Evolutionary conservation across 2,329 filamentous ascomycete genomes (phyloP), one percentile per base, ranked within the genome.

Genomic region (Metarhizium sp.): DNA sequence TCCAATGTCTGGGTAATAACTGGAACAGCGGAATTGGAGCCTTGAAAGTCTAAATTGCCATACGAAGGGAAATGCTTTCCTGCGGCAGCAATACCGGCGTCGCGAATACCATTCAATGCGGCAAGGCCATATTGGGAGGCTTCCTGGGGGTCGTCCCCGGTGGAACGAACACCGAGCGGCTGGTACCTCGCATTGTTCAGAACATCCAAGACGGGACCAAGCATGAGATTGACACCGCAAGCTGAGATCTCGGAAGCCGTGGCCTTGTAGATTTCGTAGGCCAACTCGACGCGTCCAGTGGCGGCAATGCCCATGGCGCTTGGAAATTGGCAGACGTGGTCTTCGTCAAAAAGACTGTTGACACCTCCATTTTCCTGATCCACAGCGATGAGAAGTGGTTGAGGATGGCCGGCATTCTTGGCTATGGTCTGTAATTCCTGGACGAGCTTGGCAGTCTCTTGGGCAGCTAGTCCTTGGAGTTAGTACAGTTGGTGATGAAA

Each of bases 351-450:
- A 2, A 97, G 80, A 72, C 90, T 96, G 74, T 96, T 97, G 69
- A 96, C 92, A 3, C 92, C 92, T 60, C 94, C 94, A 82, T 99
- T 97, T 70, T 99, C 94, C 69, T 99, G 94, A 67, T 97, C 94
- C 42, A 97, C 76, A 43, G 88, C 92, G 63, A 99, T 96, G 54
- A 95, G 78, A 18, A 99, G 75, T 2, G 94, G 94, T 2, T 92
- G 86, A 3, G 88, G 87, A 70, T 97, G 92, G 20, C 92, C 92
- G 57, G 92, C 87, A 71, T 95, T 82, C 66, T 90, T 88, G 42
- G 94, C 94, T 66, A 95, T 92, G 51, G 86, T 91, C 71, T 99
- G 94, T 48, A 99, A 78, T 66, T 97, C 91, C 66, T 94, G 87
- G 34, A 96, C 90, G 46, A 97, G 79, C 65, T 81, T 82, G 47